phyloP scores from a whole-genome alignment of 371 early-diverging fungal genomes.

The Haplosporangium sp. region DNA sequence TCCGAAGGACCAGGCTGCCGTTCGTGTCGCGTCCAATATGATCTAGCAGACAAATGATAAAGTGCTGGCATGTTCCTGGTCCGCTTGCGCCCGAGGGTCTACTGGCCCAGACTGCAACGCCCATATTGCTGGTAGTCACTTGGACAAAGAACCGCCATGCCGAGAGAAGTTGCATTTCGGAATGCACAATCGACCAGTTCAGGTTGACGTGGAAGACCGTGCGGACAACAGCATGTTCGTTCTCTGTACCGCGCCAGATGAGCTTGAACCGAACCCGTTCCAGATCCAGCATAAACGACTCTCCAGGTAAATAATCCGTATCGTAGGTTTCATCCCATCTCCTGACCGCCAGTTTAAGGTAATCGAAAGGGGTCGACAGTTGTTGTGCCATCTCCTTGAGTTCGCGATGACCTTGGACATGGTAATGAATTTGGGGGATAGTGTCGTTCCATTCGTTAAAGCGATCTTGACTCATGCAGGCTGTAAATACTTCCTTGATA shows the following conservation, averaged over 20 bases:
- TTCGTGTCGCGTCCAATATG: slow-evolving; percentile 59
- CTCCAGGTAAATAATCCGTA: slow-evolving; percentile 41
- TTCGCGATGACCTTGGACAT: slow-evolving; percentile 28
- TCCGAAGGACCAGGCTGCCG: slow-evolving; percentile 49
- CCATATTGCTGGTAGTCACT: slow-evolving; percentile 29
- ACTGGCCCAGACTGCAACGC: slow-evolving; percentile 27
- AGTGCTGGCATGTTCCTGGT: slow-evolving; percentile 34
- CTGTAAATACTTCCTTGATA: slow-evolving; percentile 28
- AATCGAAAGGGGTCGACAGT: slow-evolving; percentile 29
- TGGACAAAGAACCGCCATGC: slow-evolving; percentile 55
- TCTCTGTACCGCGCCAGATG: slow-evolving; percentile 22
- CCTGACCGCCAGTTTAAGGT: slow-evolving; percentile 37
- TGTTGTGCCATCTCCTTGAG: slow-evolving; percentile 17
- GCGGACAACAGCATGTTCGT: slow-evolving; percentile 29
- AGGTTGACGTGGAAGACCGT: slow-evolving; percentile 42
- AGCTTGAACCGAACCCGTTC: slow-evolving; percentile 33
- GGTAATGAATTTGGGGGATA: slow-evolving; percentile 48
- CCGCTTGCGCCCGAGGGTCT: slow-evolving; percentile 9
- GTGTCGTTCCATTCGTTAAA: slow-evolving; percentile 42
- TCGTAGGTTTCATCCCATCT: slow-evolving; percentile 49
- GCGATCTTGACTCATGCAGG: slow-evolving; percentile 13
- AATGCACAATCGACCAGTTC: slow-evolving; percentile 52
- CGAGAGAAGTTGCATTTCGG: slow-evolving; percentile 42
- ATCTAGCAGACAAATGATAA: slow-evolving; percentile 44
- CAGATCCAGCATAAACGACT: slow-evolving; percentile 47